Evolutionary conservation across 371 early-diverging fungal genomes (phyloP).

Genomic region (Mortierella sp.): DNA sequence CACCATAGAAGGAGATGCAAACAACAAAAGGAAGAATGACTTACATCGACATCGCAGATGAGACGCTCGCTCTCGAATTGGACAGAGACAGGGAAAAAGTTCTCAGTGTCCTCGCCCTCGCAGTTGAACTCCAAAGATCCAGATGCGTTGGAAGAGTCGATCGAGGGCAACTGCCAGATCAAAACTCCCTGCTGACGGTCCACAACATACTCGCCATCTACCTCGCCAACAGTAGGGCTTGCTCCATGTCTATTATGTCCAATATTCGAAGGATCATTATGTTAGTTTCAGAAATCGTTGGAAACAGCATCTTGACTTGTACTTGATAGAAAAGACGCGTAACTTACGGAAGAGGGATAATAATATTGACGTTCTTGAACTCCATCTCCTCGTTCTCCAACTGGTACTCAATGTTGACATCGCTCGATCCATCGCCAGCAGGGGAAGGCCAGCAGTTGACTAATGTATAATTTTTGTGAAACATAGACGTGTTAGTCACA

Average conservation of each 20-base stretch:
- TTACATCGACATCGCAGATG: constrained; percentile 84
- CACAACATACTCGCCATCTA: constrained; percentile 84
- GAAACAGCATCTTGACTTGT: no score
- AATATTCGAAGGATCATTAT: neutral
- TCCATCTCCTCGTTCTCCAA: constrained; percentile 80
- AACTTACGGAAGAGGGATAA: constrained; percentile 91
- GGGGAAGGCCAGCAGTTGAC: constrained; percentile 98
- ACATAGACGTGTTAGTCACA: no score
- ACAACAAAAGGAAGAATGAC: constrained; percentile 13
- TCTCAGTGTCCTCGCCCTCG: constrained; percentile 81
- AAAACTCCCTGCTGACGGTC: constrained; percentile 78
- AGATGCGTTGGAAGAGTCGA: constrained; percentile 79
- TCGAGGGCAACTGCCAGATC: constrained; percentile 90
- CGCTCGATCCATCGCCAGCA: constrained; percentile 86
- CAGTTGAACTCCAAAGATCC: constrained; percentile 92
- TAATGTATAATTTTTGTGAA: constrained; percentile 35
- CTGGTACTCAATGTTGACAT: constrained; percentile 96
- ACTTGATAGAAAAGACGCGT: constrained; percentile 57
- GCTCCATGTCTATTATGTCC: constrained; percentile 65
- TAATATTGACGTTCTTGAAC: constrained; percentile 88
- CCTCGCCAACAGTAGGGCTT: constrained; percentile 80
- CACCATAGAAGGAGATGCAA: neutral
- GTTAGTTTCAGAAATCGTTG: no score
- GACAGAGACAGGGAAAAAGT: constrained; percentile 92
- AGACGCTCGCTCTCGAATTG: constrained; percentile 80